These are phyloP conservation scores for Aegilops bicornis DNA, from an alignment of 176 grass and related monocot species.

Conservation along the genomic window DNA sequence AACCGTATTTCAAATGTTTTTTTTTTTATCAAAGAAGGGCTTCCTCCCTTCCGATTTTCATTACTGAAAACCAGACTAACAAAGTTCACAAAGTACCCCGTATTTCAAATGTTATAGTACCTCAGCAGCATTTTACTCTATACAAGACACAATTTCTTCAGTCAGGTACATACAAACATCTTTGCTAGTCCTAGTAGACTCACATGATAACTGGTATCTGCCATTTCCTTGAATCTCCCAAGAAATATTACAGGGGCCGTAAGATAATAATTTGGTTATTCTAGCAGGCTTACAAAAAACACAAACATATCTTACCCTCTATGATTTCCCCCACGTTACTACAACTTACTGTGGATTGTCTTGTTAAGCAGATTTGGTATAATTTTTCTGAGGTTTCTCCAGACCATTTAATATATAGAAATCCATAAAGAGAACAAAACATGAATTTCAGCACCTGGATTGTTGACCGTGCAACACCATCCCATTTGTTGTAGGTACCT, in stretches of 20 bases:
- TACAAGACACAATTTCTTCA: not conserved
- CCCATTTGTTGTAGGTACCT: conserved; percentile 97
- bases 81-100: no score
- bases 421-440: not conserved
- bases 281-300: no score
- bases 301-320: not conserved
- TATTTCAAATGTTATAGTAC: no score
- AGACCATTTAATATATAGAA: not conserved
- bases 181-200: no score
- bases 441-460: conserved; percentile 56
- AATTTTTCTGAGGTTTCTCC: not conserved
- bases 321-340: not conserved
- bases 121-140: not conserved
- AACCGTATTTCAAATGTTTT: no score
- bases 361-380: not conserved
- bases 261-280: no score
- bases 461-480: conserved; percentile 93
- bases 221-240: no score
- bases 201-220: no score
- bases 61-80: no score
- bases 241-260: no score
- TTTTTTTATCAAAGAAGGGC: no score
- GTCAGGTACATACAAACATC: not conserved
- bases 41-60: no score
- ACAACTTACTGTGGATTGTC: not conserved